Conservation (phyloP, 805 yeast species). For the Monosporozyma siamensis region DNA sequence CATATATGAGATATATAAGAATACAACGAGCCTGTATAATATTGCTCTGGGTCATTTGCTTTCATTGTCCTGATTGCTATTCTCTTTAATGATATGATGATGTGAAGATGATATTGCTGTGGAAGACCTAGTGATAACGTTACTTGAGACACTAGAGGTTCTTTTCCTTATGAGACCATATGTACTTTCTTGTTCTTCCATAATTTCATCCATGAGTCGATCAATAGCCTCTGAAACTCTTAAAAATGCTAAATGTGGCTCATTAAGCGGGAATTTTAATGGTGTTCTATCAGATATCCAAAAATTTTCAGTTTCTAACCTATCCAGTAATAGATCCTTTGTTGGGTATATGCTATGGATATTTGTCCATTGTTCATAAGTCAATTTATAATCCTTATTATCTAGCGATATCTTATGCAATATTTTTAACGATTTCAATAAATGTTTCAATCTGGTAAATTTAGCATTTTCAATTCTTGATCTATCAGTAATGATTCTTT, state of each 20-base stretch:
- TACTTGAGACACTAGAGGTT: not conserved
- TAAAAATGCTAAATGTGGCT: constrained; percentile 51
- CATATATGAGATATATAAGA: too few species aligned
- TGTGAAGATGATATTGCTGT: not conserved
- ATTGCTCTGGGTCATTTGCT: too few species aligned
- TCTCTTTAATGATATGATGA: not conserved
- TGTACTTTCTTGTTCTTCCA: constrained; percentile 3
- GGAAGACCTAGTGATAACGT: not conserved
- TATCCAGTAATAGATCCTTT: not conserved
- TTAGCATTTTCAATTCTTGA: not conserved
- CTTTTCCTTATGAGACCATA: not conserved
- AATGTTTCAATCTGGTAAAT: constrained; percentile 9
- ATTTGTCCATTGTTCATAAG: constrained; percentile 21
- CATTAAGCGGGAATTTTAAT: constrained; percentile 55
- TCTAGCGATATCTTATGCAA: constrained; percentile 16
- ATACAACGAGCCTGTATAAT: too few species aligned
- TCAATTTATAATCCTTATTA: constrained; percentile 14
- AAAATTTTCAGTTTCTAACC: constrained; percentile 24
- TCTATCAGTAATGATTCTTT: not conserved
- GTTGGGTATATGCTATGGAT: constrained; percentile 2
- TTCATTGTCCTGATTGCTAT: too few species aligned
- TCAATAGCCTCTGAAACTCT: constrained; percentile 27
- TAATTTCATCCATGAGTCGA: constrained; percentile 6
- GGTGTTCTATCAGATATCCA: constrained; percentile 69
- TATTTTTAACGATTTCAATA: constrained; percentile 12